Evolutionary conservation across 768 basidiomycete genomes (phyloP), one percentile per base, ranked within the genome.

Genomic region (Pleurotus salmoneostramineus): DNA sequence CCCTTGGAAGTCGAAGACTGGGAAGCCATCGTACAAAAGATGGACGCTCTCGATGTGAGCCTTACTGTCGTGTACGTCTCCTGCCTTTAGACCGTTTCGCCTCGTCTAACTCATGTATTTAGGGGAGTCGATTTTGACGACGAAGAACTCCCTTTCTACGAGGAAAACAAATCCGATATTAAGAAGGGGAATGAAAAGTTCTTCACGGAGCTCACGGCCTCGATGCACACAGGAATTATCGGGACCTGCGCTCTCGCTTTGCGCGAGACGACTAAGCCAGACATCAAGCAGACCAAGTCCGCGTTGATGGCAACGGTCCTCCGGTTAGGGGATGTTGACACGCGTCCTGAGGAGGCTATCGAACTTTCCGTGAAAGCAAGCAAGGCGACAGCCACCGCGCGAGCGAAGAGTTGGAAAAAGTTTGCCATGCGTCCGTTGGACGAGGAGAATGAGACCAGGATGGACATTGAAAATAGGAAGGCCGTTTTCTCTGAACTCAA

Each of bases 71-170:
- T 97, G 95, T 96, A 62, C 56, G 77, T 33, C 42, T 43, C 36
- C 6, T 4, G 6, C 12, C 12, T 15, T 1, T 47, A 48, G 6
- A 36, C 45, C 27, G 7, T 15, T 32, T 32, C 33, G 34, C 58
- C 34, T 61, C 32, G 52, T 42, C 48, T 58, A 43, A 49, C 21
- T 57, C 15, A 32, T 42, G 17, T 21, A 33, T 45, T 35, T 62
- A 95, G 93, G n/a, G 93, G 94, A 4, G 79, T 94, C 44, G 91
- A 94, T 69, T 95, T 96, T 71, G 91, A 83, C 60, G 91, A 93
- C 63, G 84, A 87, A 37, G 82, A 84, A 15, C 70, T 81, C 10
- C 81, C 71, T 0, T 89, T 81, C 65, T 68, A 74, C 7, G 88
- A 93, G 67, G 79, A 86, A 52, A 73, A 83, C 61, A 95, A 96